Base-by-base conservation (phyloP, 352 stramenopile genomes). In the Globisporangium sylvaticum region DNA sequence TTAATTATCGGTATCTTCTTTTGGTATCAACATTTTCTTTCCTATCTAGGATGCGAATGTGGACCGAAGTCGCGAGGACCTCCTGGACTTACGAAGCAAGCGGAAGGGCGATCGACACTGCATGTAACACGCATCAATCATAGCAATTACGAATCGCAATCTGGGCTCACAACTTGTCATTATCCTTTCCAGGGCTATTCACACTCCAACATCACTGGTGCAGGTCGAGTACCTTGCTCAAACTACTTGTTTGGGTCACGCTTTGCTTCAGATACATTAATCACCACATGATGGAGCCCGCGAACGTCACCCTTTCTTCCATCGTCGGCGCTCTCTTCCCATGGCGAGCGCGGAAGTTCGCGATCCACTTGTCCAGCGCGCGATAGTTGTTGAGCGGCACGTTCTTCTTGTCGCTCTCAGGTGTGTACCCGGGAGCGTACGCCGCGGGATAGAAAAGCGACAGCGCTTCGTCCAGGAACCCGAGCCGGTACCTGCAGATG, bases 31-130 rank as follows among this genome's bases (percentile, higher is more conserved):
- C 14, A 44, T 44, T 15, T 20, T 20, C 10, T n/a, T n/a, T n/a
- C n/a, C n/a, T n/a, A 44, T 5, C 18, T 44, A 75, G 78, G 68
- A 82, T 62, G 80, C 83, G 3, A 73, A 87, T 29, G 69, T 81
- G 50, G 74, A 86, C 37, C 83, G 88, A 54, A 94, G 84, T 68
- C 74, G 90, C 1, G 89, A 96, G 60, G 87, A 97, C 31, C 74
- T 97, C 20, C 72, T 97, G 25, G 84, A 97, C 58, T 67, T 96
- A 44, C 80, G 91, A 25, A 67, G 75, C 27, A 97, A 95, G 70
- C 94, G 92, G 74, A 97, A 97, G 65, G 85, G 87, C 34, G 91
- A 97, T 62, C 78, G 84, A 7, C 76, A 92, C 69, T 94, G 86
- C 66, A 94, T 92, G 82, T 92, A 77, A 52, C 34, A 44, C 12